Percentiles rank a stretch among this genome's conserved stretches.
Conservation (phyloP, 331 rosid genomes). For the Telfairia occidentalis region DNA sequence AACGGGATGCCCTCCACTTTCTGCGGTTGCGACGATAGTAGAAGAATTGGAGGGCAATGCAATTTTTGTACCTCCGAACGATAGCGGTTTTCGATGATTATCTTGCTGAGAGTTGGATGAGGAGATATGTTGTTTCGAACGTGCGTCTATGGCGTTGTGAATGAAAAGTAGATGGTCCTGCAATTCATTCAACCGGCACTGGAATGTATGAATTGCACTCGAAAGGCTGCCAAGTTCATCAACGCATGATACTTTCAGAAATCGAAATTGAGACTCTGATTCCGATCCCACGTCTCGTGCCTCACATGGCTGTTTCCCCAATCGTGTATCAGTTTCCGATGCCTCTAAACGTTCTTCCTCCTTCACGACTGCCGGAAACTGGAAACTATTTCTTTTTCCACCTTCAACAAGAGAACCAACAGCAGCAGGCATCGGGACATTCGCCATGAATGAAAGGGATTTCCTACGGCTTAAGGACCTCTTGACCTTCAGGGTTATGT, state of each 20-base stretch:
- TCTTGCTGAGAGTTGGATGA: not conserved
- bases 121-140: not conserved
- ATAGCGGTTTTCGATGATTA: not conserved
- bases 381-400: not conserved
- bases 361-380: not conserved
- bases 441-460: not conserved
- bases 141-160: constrained; percentile 5
- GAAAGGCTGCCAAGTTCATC: constrained; percentile 7
- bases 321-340: not conserved
- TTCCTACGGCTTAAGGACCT: too few relatives aligned
- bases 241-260: not conserved
- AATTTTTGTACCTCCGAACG: not conserved
- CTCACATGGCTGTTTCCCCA: not conserved
- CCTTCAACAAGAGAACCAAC: too few relatives aligned
- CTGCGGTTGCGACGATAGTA: not conserved
- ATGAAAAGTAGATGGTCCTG: constrained; percentile 7
- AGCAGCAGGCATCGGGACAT: not conserved
- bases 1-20: not conserved
- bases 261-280: not conserved
- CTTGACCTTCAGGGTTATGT: too few relatives aligned
- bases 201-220: not conserved
- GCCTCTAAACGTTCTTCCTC: not conserved
- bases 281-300: not conserved
- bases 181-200: constrained; percentile 2
- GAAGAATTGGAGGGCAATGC: not conserved